A percentile compares a stretch with the other conserved stretches of the same genome.
Conservation (phyloP, 352 stramenopile genomes). For the Phytophthora palmivora region DNA sequence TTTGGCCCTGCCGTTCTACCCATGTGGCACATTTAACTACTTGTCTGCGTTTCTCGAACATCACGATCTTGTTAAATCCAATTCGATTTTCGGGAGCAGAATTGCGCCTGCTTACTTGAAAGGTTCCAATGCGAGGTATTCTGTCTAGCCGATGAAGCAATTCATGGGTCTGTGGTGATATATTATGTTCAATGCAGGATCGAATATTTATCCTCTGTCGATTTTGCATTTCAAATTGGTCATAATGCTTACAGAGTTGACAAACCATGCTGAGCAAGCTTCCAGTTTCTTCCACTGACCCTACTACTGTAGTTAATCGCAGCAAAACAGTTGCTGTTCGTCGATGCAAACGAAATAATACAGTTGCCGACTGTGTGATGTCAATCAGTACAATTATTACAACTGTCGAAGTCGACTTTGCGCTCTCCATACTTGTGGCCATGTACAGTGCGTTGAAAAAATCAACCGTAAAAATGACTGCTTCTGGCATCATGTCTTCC, state of each 20-base stretch:
- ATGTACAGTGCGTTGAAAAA: slow-evolving; percentile 42
- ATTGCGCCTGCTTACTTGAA: not conserved
- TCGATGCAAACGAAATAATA: slow-evolving; percentile 21
- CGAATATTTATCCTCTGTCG: slow-evolving; percentile 15
- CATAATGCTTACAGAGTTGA: slow-evolving; percentile 2
- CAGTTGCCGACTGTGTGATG: slow-evolving; percentile 11
- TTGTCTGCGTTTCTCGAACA: slow-evolving; percentile 1
- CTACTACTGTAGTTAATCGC: not conserved
- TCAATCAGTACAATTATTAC: slow-evolving; percentile 36
- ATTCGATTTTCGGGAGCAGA: slow-evolving; percentile 1
- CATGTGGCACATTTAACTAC: slow-evolving; percentile 6
- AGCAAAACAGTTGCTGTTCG: slow-evolving; percentile 4
- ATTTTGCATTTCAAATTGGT: slow-evolving; percentile 16
- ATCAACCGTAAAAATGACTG: slow-evolving; percentile 42
- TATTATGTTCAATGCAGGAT: slow-evolving; percentile 8
- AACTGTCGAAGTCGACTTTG: slow-evolving; percentile 27
- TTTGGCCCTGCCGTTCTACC: not conserved
- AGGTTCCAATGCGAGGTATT: slow-evolving; percentile 1
- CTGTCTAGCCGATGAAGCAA: slow-evolving; percentile 13
- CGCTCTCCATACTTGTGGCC: slow-evolving; percentile 33
- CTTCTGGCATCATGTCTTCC: slow-evolving; percentile 43
- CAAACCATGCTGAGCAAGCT: slow-evolving; percentile 2
- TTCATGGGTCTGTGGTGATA: not conserved
- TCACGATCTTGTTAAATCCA: not conserved
- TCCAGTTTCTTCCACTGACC: not conserved